Percentiles rank a stretch among this genome's conserved stretches.
These are phyloP conservation scores for Elongisporangium prolatum DNA, from an alignment of 352 stramenopile species.

Conservation along the genomic window DNA sequence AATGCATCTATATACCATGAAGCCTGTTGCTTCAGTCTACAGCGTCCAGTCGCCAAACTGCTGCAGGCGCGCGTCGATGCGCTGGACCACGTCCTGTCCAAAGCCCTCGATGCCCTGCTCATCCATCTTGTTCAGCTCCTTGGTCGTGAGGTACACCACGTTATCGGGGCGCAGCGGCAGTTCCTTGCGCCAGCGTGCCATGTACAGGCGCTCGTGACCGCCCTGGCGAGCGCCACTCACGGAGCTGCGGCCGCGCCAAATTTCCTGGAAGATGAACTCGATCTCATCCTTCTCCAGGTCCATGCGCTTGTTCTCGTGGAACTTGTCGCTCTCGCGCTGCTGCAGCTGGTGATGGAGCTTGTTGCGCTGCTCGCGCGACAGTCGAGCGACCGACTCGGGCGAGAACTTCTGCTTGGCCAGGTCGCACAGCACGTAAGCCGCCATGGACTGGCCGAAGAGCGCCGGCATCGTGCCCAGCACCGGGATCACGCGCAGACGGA, in stretches of 20 bases:
- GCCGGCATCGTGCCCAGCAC: constrained; percentile 94
- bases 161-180: constrained; percentile 76
- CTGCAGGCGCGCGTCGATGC: constrained; percentile 57
- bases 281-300: constrained; percentile 83
- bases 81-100: constrained; percentile 50
- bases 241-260: constrained; percentile 78
- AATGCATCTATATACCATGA: not conserved
- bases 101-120: constrained; percentile 62
- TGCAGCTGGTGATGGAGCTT: constrained; percentile 82
- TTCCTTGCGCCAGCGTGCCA: constrained; percentile 80
- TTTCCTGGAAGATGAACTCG: constrained; percentile 84
- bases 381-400: constrained; percentile 54
- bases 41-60: constrained; percentile 60
- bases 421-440: constrained; percentile 92
- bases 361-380: constrained; percentile 83
- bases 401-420: constrained; percentile 89
- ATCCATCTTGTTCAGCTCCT: constrained; percentile 63
- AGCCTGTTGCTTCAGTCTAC: not conserved
- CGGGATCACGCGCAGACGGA: constrained; percentile 94
- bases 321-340: constrained; percentile 65
- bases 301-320: constrained; percentile 51
- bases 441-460: constrained; percentile 97
- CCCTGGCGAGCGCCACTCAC: constrained; percentile 66
- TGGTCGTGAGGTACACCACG: constrained; percentile 81
- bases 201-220: constrained; percentile 70